phyloP scores from a whole-genome alignment of 163 green algal species.

The Volvox carteri region DNA sequence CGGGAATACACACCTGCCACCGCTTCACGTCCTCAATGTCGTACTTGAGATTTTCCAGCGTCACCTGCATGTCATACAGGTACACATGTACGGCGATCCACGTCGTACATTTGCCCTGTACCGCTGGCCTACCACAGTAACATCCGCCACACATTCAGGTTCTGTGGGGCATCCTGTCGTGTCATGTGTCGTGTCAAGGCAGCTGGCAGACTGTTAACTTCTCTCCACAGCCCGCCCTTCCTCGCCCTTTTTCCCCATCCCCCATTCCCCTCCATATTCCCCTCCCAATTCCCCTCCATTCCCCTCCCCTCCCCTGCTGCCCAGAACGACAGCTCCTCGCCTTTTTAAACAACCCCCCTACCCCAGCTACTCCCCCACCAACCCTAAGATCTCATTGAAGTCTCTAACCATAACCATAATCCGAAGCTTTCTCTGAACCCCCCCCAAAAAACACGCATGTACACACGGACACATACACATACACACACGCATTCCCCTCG shows the following conservation, averaged over 20 bases:
- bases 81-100: neutral
- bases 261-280: neutral
- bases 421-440: too few species aligned
- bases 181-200: neutral
- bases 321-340: neutral
- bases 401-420: too few species aligned
- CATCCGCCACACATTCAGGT: neutral
- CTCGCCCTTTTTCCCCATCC: neutral
- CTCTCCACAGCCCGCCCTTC: neutral
- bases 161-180: neutral
- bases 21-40: constrained; percentile 57
- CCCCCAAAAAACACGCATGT: neutral
- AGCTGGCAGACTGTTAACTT: neutral
- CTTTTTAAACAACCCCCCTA: neutral
- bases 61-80: neutral
- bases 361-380: neutral
- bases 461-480: neutral
- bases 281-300: neutral
- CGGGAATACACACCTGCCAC: constrained; percentile 21
- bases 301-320: neutral
- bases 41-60: constrained; percentile 63
- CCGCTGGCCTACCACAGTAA: neutral
- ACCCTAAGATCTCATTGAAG: too few species aligned
- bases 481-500: neutral
- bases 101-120: too few species aligned